Percentiles rank a stretch among this genome's conserved stretches.
phyloP scores from a whole-genome alignment of 805 yeast species.

The Millerago galiae region DNA sequence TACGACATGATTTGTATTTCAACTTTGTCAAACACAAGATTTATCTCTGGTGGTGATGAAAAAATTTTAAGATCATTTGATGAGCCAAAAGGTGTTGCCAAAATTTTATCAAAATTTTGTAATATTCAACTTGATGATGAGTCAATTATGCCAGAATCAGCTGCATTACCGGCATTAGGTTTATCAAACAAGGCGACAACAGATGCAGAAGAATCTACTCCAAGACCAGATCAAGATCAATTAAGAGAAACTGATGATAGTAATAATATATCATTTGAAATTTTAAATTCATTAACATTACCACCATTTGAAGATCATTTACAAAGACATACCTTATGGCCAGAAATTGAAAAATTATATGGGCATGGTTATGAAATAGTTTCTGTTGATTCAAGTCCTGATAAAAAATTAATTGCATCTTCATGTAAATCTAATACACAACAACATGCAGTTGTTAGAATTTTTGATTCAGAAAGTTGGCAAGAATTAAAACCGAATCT shows the following conservation, averaged over 20 bases:
- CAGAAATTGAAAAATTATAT: constrained; percentile 88
- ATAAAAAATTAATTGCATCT: constrained; percentile 63
- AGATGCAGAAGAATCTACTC: constrained; percentile 28
- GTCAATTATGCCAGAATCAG: constrained; percentile 62
- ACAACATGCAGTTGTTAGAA: constrained; percentile 78
- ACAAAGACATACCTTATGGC: constrained; percentile 90
- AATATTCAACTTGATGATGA: constrained; percentile 31
- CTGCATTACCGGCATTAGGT: constrained; percentile 89
- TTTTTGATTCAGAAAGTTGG: constrained; percentile 60
- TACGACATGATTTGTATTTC: constrained; percentile 87
- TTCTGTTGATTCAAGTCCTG: constrained; percentile 65
- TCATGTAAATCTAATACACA: constrained; percentile 86
- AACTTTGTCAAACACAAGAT: constrained; percentile 51
- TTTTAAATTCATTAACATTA: constrained; percentile 36
- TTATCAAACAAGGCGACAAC: constrained; percentile 83
- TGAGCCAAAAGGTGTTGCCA: constrained; percentile 74
- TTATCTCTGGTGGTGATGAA: constrained; percentile 95
- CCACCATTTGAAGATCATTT: constrained; percentile 90
- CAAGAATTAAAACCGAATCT: constrained; percentile 52
- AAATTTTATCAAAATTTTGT: constrained; percentile 49
- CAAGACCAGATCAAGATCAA: constrained; percentile 22
- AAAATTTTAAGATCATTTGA: constrained; percentile 85
- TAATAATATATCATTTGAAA: constrained; percentile 37
- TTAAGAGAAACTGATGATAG: constrained; percentile 27
- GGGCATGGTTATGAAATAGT: constrained; percentile 97